Conservation (phyloP, 768 basidiomycete genomes). For the Podaxis rugospora region DNA sequence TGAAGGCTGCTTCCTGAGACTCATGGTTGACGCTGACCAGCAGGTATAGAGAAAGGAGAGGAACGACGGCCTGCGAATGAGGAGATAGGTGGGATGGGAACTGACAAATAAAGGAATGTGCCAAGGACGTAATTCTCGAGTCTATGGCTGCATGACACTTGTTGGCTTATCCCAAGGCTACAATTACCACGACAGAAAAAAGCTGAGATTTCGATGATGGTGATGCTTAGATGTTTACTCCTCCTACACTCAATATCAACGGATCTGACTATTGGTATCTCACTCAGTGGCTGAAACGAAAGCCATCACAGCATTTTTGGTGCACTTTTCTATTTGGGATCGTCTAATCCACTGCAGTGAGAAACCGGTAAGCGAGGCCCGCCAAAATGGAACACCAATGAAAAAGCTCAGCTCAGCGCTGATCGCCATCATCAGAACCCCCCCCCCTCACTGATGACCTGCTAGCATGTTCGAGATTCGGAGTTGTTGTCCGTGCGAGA, state of each 20-base stretch:
- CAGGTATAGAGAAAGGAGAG: neutral
- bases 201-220: neutral
- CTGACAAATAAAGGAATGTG: constrained; percentile 5
- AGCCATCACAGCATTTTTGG: neutral
- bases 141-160: constrained; percentile 4
- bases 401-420: neutral
- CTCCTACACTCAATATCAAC: constrained; percentile 6
- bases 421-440: constrained; percentile 6
- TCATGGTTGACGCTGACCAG: constrained; percentile 10
- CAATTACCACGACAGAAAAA: neutral
- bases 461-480: constrained; percentile 1
- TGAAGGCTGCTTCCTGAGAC: constrained; percentile 5
- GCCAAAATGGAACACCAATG: constrained; percentile 8
- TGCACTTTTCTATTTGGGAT: neutral
- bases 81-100: constrained; percentile 10
- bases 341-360: neutral
- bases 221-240: constrained; percentile 4
- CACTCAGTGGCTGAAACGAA: constrained; percentile 5
- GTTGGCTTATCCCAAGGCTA: neutral
- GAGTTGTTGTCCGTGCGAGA: too few species aligned
- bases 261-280: constrained; percentile 7
- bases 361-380: neutral
- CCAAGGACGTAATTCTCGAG: neutral
- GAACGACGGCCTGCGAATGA: neutral
- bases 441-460: constrained; percentile 1